Percentiles rank a stretch among this genome's conserved stretches.
Evolutionary conservation across 2,329 filamentous ascomycete genomes (phyloP).

Genomic region (Epichloe gansuensis): DNA sequence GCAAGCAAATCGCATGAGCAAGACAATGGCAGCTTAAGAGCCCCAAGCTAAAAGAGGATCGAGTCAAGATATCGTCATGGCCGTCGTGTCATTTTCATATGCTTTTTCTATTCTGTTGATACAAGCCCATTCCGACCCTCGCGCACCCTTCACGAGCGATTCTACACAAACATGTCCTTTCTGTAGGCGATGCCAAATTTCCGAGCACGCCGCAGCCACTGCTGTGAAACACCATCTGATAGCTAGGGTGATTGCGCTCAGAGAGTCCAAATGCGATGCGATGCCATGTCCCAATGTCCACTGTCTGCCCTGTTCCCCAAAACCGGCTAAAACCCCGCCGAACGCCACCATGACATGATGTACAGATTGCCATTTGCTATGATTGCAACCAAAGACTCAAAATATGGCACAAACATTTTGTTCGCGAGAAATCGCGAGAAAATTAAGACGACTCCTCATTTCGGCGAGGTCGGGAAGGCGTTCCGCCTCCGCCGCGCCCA

Average conservation of each 20-base stretch:
- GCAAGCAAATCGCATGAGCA: not conserved
- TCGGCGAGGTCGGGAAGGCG: slow-evolving; percentile 23
- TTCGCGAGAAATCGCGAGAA: not conserved
- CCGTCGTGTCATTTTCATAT: slow-evolving; percentile 2
- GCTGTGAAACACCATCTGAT: not conserved
- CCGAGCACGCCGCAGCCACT: not conserved
- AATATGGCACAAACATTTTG: slow-evolving; percentile 1
- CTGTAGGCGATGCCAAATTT: not conserved
- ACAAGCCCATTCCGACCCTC: not conserved
- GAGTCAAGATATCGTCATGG: not conserved
- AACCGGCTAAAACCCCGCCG: slow-evolving; percentile 15
- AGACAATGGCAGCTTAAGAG: not conserved
- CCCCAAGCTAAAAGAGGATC: not conserved
- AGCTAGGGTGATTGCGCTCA: not conserved
- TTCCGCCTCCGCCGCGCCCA: slow-evolving; percentile 27
- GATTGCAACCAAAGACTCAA: not conserved
- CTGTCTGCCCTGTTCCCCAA: slow-evolving; percentile 12
- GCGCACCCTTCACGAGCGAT: not conserved
- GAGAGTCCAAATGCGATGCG: slow-evolving; percentile 16
- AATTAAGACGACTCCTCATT: slow-evolving; percentile 22
- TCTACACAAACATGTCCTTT: not conserved
- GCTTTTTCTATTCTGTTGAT: slow-evolving; percentile 3
- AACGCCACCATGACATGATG: slow-evolving; percentile 30
- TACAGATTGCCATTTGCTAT: slow-evolving; percentile 16
- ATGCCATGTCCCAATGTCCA: slow-evolving; percentile 3